phyloP scores from a whole-genome alignment of 164 flowering plant genomes.

The Protea cynaroides region DNA sequence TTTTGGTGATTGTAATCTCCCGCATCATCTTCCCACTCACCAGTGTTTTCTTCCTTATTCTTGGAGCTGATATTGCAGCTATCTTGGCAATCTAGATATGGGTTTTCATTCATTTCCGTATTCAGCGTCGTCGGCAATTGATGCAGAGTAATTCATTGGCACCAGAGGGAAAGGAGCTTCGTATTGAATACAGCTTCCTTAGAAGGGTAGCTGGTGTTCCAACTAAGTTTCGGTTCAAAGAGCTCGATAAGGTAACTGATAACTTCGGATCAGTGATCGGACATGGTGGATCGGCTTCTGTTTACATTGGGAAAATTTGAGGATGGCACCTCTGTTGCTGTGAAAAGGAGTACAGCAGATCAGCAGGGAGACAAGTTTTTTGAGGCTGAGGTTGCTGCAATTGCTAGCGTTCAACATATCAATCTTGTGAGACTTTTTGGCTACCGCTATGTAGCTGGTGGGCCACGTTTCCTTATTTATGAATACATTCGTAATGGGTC shows the following conservation, averaged over 20 bases:
- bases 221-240: slow-evolving; percentile 50
- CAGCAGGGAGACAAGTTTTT: slow-evolving; percentile 72
- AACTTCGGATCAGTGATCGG: slow-evolving; percentile 56
- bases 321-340: slow-evolving; percentile 78
- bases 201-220: slow-evolving; percentile 84
- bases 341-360: slow-evolving; percentile 61
- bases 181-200: slow-evolving; percentile 76
- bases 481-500: slow-evolving; percentile 73
- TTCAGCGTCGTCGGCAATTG: slow-evolving; percentile 19
- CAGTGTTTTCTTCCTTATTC: slow-evolving; percentile 44
- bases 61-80: slow-evolving; percentile 43
- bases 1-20: no score
- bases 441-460: slow-evolving; percentile 36
- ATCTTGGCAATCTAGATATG: slow-evolving; percentile 34
- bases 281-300: slow-evolving; percentile 67
- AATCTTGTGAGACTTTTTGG: slow-evolving; percentile 78
- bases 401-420: slow-evolving; percentile 76
- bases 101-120: slow-evolving; percentile 21
- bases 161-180: slow-evolving; percentile 57
- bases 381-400: slow-evolving; percentile 75
- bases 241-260: slow-evolving; percentile 67
- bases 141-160: slow-evolving; percentile 21
- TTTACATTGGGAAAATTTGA: slow-evolving; percentile 68
- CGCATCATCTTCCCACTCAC: slow-evolving; percentile 37
- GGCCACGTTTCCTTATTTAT: slow-evolving; percentile 58